Evolutionary conservation across 768 basidiomycete genomes (phyloP).

Genomic region (Phanerodontia chrysosporium): DNA sequence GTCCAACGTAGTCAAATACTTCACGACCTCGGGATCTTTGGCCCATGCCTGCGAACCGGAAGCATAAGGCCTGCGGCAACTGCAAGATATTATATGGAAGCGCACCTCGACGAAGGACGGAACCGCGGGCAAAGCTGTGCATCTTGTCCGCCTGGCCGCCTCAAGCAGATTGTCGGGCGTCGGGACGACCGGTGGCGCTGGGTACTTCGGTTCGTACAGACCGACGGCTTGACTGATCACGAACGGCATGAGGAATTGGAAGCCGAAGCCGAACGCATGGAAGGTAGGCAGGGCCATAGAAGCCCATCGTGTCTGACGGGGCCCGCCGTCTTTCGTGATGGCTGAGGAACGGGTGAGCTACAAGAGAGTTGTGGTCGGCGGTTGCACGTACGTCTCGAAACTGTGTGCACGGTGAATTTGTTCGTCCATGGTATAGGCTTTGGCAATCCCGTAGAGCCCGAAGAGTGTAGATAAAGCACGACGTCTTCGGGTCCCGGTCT

Average conservation of each 20-base stretch:
- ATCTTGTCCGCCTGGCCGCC: not conserved
- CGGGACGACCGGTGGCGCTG: slow-evolving; percentile 9
- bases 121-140: slow-evolving; percentile 6
- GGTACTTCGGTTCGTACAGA: slow-evolving; percentile 9
- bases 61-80: not conserved
- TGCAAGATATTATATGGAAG: not conserved
- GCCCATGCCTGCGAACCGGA: slow-evolving; percentile 10
- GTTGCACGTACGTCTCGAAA: no score
- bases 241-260: slow-evolving; percentile 1
- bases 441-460: slow-evolving; percentile 16
- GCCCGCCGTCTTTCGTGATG: no score
- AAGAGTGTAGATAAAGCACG: slow-evolving; percentile 2
- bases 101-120: slow-evolving; percentile 16
- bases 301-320: slow-evolving; percentile 2
- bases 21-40: slow-evolving; percentile 2
- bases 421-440: slow-evolving; percentile 20
- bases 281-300: slow-evolving; percentile 10
- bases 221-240: not conserved
- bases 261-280: not conserved
- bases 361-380: no score
- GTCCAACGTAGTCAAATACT: slow-evolving; percentile 8
- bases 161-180: slow-evolving; percentile 10
- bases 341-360: no score
- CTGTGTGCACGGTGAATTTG: no score
- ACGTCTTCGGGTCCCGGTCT: not conserved